Conservation (phyloP, 768 basidiomycete genomes). For the Strobilomyces dryophilus region DNA sequence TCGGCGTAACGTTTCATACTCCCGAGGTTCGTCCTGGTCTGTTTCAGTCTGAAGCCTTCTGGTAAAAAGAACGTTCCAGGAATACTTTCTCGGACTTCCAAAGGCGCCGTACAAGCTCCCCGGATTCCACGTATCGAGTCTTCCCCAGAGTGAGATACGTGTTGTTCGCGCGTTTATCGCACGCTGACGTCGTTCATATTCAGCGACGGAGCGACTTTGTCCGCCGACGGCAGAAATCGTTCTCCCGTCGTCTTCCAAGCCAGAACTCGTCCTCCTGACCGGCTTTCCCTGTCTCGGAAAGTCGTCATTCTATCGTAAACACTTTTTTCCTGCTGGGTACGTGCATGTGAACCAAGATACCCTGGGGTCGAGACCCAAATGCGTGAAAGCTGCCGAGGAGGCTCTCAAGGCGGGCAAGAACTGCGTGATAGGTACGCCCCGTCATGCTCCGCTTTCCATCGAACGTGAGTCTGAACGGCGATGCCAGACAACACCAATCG, state of each 20-base stretch:
- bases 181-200: neutral
- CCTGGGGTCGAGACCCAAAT: constrained; percentile 69
- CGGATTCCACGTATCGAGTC: constrained; percentile 62
- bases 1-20: constrained; percentile 70
- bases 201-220: constrained; percentile 38
- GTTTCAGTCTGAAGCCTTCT: neutral
- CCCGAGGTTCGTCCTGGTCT: constrained; percentile 59
- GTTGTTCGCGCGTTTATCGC: neutral
- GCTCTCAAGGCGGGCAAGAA: constrained; percentile 53
- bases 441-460: neutral
- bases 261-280: constrained; percentile 57
- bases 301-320: constrained; percentile 66
- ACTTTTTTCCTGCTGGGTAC: constrained; percentile 70
- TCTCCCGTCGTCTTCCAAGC: constrained; percentile 5
- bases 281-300: constrained; percentile 73
- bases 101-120: constrained; percentile 44
- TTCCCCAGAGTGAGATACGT: constrained; percentile 28
- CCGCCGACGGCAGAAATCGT: constrained; percentile 19
- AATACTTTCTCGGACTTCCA: constrained; percentile 66
- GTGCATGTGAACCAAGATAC: constrained; percentile 85
- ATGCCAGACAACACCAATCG: constrained; percentile 88
- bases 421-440: constrained; percentile 70
- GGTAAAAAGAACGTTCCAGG: constrained; percentile 39
- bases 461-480: neutral
- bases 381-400: constrained; percentile 59